Evolutionary conservation across 1,139 yeast species (phyloP).

Genomic region (Zygosaccharomyces sapae): DNA sequence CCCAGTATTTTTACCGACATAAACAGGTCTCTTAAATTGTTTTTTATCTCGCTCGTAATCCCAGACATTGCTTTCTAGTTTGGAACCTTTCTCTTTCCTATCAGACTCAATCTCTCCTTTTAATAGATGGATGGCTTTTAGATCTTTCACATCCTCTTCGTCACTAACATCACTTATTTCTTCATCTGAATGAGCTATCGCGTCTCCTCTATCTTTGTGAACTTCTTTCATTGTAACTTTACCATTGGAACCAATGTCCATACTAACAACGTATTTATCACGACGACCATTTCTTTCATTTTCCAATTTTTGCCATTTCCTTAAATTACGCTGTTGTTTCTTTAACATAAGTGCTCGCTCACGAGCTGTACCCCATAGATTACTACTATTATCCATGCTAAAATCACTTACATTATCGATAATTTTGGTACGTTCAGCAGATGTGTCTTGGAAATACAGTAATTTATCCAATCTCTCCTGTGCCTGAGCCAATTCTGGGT

Average conservation of each 20-base stretch:
- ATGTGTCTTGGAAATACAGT: conserved; percentile 75
- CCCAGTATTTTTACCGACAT: conserved; percentile 21
- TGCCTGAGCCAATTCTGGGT: conserved; percentile 58
- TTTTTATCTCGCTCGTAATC: conserved; percentile 51
- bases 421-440: conserved; percentile 84
- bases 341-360: conserved; percentile 82
- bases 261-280: conserved; percentile 60
- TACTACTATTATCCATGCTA: conserved; percentile 86
- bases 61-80: conserved; percentile 46
- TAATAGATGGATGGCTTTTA: conserved; percentile 36
- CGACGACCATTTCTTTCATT: conserved; percentile 66
- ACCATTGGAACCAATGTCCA: conserved; percentile 73
- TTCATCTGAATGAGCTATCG: conserved; percentile 29
- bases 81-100: conserved; percentile 32
- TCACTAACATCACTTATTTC: conserved; percentile 31
- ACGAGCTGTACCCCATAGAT: conserved; percentile 86
- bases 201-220: conserved; percentile 18
- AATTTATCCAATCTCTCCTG: conserved; percentile 68
- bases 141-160: conserved; percentile 31
- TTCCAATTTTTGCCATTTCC: conserved; percentile 58
- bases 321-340: conserved; percentile 69
- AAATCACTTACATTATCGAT: conserved; percentile 93
- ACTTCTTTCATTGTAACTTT: conserved; percentile 45
- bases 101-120: conserved; percentile 37
- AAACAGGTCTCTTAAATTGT: conserved; percentile 44